These are phyloP conservation scores for Ogataea paradorogensis DNA, from an alignment of 805 yeast species.

Conservation along the genomic window DNA sequence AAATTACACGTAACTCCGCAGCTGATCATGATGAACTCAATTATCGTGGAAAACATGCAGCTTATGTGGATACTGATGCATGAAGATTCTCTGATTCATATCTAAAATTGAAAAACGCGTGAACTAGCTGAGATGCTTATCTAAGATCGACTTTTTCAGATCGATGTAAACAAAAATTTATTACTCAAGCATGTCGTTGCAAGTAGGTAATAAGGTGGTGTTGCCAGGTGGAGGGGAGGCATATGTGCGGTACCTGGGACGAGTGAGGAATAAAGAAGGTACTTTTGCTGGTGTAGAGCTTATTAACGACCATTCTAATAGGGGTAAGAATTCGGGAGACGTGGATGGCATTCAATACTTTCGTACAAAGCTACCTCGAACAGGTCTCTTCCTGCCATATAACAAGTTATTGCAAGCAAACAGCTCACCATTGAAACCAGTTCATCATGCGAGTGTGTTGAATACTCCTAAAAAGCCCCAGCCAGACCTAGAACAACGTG, in stretches of 20 bases:
- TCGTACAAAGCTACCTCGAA: constrained; percentile 54
- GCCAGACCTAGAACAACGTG: constrained; percentile 7
- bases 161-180: constrained; percentile 1
- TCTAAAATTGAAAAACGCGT: background rate
- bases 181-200: constrained; percentile 4
- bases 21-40: too few relatives aligned
- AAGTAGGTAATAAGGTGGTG: constrained; percentile 13
- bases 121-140: background rate
- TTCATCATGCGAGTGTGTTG: constrained; percentile 6
- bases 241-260: constrained; percentile 65
- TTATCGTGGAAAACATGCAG: too few relatives aligned
- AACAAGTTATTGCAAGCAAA: constrained; percentile 36
- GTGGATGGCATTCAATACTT: constrained; percentile 73
- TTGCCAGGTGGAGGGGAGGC: constrained; percentile 73
- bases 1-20: too few relatives aligned
- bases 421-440: constrained; percentile 14
- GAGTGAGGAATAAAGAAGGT: constrained; percentile 69
- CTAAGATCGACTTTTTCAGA: background rate
- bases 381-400: constrained; percentile 74
- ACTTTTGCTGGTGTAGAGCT: constrained; percentile 86
- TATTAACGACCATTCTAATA: constrained; percentile 54
- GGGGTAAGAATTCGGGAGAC: constrained; percentile 86
- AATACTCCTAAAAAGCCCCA: constrained; percentile 11
- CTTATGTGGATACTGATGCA: too few relatives aligned
- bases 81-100: too few relatives aligned